Base-by-base conservation (phyloP, 169 alveolate species). In the Eimeria tenella region DNA sequence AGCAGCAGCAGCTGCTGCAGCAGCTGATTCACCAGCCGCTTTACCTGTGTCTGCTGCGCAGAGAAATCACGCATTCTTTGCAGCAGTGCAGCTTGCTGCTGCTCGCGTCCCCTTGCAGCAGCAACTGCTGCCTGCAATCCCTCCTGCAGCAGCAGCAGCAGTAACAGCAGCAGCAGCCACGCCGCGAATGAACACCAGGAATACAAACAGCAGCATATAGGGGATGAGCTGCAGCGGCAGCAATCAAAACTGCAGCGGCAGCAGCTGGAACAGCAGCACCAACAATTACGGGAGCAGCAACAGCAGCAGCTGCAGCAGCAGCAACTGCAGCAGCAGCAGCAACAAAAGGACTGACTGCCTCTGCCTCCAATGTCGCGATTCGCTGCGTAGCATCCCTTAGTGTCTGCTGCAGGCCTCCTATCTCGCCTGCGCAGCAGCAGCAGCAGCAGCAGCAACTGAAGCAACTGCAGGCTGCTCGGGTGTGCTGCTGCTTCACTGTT, bases 141-240 rank as follows among this genome's bases (percentile, higher is more conserved):
- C 55, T 71, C 82, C 82, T 71, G 82, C 82, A 71, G 82, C 82
- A 71, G 82, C 82, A 71, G 23, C 50, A 31, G 82, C 82, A 21
- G 53, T 1, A 23, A 5, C 82, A 71, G 53, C 58, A 31, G 19
- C 55, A 71, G 74, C 55, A 71, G 82, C 17, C 50, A 71, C 19
- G 21, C 68, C 0, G 68, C 42, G 42, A 31, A 31, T 31, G 42
- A 31, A 1, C 58, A 8, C 55, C 19, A 11, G n/a, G 4, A 1
- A 50, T 50, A 21, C 53, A 7, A 21, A 50, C 82, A 21, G 53
- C 53, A 73, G 82, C 50, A 13, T 0, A 0, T 19, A 17, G 15
- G 19, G 6, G 53, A 6, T 1, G 13, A n/a, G 79, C 79, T 7
- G 49, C 79, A 70, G 52, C 79, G 31, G 52, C 79, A 70, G 52